Evolutionary conservation across 352 stramenopile species (phyloP), one percentile per base, ranked within the genome.

Genomic region (Phytopythium sindhum): DNA sequence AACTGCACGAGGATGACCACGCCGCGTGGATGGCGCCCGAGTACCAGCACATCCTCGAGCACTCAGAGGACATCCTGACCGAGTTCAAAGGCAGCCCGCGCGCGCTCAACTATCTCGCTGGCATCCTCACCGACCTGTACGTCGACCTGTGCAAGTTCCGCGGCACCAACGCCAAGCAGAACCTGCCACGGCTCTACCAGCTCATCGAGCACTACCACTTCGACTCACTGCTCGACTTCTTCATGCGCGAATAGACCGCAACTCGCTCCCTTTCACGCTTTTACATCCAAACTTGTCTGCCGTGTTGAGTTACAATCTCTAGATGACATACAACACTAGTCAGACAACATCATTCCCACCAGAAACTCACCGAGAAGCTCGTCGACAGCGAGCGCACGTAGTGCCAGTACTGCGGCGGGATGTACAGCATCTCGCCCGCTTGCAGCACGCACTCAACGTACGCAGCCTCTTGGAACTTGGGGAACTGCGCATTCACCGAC

Each of bases 381-480:
- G 77, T 81, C 28, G 65, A 81, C 23, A 93, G 74, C n/a, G 86
- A 95, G 24, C 74, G 75, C 39, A 97, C 86, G 63, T 88, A 96
- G 61, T 97, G 90, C 90, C 90, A 97, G 47, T 88, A 90, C n/a
- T 75, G 69, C 11, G 84, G 84, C 51, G 90, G 90, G 61, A 97
- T 95, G 69, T 92, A 97, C 7, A 97, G 74, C 74, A 93, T 96
- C 44, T 94, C 74, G 11, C 88, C 87, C 52, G 81, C 78, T 33
- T 64, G 59, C 23, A 93, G 67, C 29, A 88, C 74, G 54, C 89
- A 94, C 60, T 94, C 78, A n/a, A 86, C 48, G 61, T 88, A 95
- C 35, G 61, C 70, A 0, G 81, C 83, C 14, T 68, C 55, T 2
- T 37, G 37, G 61, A 93, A 92, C 6, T 59, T 21, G 7, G 84